phyloP scores from a whole-genome alignment of 2,329 filamentous ascomycete species.

The Helminthosporium solani region DNA sequence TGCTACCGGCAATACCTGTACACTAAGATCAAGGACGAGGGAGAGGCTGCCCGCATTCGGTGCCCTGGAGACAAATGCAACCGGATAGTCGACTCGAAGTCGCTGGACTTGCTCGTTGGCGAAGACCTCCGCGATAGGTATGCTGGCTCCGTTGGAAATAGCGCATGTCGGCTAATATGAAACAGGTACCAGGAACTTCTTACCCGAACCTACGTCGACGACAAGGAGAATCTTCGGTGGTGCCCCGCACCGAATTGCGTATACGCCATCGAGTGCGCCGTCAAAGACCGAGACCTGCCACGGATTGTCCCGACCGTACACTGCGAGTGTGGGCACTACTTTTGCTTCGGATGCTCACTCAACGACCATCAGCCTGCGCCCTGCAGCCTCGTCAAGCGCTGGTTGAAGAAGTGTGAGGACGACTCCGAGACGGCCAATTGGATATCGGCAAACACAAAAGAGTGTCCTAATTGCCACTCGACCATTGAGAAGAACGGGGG shows the following conservation, averaged over 20 bases:
- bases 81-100: slow-evolving; percentile 86
- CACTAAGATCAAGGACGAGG: slow-evolving; percentile 93
- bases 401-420: slow-evolving; percentile 98
- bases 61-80: slow-evolving; percentile 87
- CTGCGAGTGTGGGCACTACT: slow-evolving; percentile 80
- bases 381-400: slow-evolving; percentile 86
- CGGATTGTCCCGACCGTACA: slow-evolving; percentile 86
- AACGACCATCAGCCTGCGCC: slow-evolving; percentile 92
- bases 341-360: slow-evolving; percentile 92
- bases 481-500: slow-evolving; percentile 99
- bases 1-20: slow-evolving; percentile 90
- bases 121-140: slow-evolving; percentile 58
- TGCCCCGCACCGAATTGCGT: slow-evolving; percentile 97
- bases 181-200: slow-evolving; percentile 78
- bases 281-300: slow-evolving; percentile 84
- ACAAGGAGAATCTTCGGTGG: slow-evolving; percentile 95
- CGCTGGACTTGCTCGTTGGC: slow-evolving; percentile 72
- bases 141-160: slow-evolving; percentile 11
- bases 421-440: slow-evolving; percentile 98
- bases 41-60: slow-evolving; percentile 90
- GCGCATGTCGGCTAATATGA: slow-evolving; percentile 12
- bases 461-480: slow-evolving; percentile 92
- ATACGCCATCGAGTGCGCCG: slow-evolving; percentile 83
- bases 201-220: slow-evolving; percentile 93
- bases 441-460: slow-evolving; percentile 99